phyloP scores from a whole-genome alignment of 768 basidiomycete genomes.

The Lyophyllum semitale region DNA sequence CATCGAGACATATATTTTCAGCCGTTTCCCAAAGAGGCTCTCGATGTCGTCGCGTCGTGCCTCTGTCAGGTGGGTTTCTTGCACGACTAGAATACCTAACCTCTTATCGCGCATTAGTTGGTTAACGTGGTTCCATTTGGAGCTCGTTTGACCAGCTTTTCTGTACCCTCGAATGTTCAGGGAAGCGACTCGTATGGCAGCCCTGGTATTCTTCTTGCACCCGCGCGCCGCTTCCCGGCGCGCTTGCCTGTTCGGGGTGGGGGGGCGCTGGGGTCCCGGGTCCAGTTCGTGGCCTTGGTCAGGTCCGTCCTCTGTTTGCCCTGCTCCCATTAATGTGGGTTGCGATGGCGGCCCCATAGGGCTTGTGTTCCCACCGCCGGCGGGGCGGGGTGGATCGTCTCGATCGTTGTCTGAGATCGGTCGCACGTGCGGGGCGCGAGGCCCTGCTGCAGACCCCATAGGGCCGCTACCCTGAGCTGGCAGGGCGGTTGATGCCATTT shows the following conservation, averaged over 20 bases:
- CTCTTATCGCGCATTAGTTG: background rate
- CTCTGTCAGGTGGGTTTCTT: background rate
- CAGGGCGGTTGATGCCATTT: no score
- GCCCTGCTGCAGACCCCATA: no score
- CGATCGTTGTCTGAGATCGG: no score
- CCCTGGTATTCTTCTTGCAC: background rate
- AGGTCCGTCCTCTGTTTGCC: no score
- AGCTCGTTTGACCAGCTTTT: background rate
- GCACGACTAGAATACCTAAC: background rate
- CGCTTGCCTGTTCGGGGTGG: background rate
- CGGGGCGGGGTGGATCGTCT: no score
- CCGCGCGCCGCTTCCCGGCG: background rate
- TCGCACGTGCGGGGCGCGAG: no score
- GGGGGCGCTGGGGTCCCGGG: no score
- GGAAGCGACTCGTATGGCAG: conserved; percentile 1
- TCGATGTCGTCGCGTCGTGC: background rate
- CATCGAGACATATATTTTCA: background rate
- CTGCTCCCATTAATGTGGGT: no score
- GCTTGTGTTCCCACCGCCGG: no score
- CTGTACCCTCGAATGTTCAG: background rate
- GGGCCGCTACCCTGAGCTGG: no score
- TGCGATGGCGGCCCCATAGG: no score
- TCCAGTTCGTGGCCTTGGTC: no score
- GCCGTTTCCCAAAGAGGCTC: background rate
- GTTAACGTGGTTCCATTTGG: conserved; percentile 1